Percentiles rank a stretch among this genome's conserved stretches.
phyloP scores from a whole-genome alignment of 78 protist genomes.

The Paulinella micropora region DNA sequence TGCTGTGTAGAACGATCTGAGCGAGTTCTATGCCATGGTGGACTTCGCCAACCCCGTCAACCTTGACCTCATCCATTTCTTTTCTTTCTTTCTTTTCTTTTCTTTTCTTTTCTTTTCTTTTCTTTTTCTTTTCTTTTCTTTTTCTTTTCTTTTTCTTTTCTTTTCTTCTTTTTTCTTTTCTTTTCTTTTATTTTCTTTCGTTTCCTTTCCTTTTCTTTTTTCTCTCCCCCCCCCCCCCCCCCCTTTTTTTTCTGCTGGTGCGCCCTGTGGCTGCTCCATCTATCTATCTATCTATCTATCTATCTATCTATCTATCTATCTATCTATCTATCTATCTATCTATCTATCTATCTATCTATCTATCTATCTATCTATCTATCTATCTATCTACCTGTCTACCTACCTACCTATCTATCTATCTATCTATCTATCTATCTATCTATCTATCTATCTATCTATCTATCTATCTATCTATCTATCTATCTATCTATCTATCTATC shows the following conservation, averaged over 20 bases:
- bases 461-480: too few relatives aligned
- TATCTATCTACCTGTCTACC: neutral
- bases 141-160: neutral
- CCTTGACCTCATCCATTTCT: neutral
- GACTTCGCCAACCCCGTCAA: neutral
- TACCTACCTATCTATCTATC: too few relatives aligned
- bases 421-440: too few relatives aligned
- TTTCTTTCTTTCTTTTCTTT: neutral
- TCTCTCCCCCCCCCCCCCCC: too few relatives aligned
- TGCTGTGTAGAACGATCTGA: neutral
- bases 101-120: neutral
- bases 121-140: neutral
- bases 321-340: neutral
- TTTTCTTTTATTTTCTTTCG: too few relatives aligned
- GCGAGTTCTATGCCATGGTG: constrained; percentile 3
- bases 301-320: neutral
- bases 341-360: neutral
- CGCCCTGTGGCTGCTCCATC: too few relatives aligned
- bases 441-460: too few relatives aligned
- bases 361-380: neutral
- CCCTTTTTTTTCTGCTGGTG: too few relatives aligned
- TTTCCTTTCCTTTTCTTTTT: too few relatives aligned
- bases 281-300: neutral
- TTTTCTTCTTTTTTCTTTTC: too few relatives aligned
- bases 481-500: too few relatives aligned